These are phyloP conservation scores for Carex arenaria DNA, from an alignment of 202 grass and related monocot species.

Conservation along the genomic window DNA sequence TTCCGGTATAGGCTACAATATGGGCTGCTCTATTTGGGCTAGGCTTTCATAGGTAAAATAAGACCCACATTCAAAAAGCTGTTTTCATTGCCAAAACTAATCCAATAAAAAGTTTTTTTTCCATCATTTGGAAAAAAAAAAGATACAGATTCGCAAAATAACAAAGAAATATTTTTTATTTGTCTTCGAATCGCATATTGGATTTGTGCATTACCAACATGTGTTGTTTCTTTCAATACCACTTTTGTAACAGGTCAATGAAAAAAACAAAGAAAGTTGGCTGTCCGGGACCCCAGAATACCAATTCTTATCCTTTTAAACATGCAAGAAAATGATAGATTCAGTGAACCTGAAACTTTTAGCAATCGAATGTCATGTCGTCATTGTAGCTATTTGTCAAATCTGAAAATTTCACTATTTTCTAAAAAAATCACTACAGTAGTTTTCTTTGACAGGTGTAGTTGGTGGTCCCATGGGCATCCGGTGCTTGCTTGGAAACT, in stretches of 20 bases:
- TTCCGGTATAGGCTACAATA: neutral
- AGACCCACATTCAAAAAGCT: no score
- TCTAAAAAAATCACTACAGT: neutral
- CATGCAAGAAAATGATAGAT: neutral
- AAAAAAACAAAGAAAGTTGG: neutral
- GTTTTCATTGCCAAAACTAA: no score
- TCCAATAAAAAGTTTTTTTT: no score
- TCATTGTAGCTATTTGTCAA: neutral
- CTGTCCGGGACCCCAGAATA: neutral
- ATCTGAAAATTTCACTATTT: neutral
- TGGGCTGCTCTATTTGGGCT: no score
- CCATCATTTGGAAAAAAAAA: no score
- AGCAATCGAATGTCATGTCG: neutral
- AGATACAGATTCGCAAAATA: no score
- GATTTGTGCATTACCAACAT: neutral
- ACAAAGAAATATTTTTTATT: neutral
- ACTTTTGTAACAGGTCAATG: neutral
- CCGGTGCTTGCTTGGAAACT: no score
- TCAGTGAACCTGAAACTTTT: neutral
- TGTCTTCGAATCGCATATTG: neutral
- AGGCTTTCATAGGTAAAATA: no score
- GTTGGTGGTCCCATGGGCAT: no score
- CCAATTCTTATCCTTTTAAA: neutral
- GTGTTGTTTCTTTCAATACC: neutral
- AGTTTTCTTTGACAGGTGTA: no score